Evolutionary conservation across 345 rosid species (phyloP).

Genomic region (Rhodamnia argentea): DNA sequence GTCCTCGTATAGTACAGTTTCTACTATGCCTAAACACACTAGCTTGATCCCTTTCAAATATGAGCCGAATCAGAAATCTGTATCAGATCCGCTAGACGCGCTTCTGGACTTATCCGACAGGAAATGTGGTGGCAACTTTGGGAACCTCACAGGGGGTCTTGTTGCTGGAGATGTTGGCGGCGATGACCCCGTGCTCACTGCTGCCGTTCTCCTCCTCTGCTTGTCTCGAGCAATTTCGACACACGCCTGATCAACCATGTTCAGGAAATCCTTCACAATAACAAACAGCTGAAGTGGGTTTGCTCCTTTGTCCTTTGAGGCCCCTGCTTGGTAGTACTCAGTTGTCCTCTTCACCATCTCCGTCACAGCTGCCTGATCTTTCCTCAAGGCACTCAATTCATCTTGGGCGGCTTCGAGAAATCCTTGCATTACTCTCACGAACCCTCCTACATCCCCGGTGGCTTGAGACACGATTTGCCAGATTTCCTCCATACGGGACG

Average conservation of each 20-base stretch:
- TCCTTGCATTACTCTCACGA: conserved; percentile 43
- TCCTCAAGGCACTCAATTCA: conserved; percentile 31
- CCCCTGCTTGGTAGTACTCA: conserved; percentile 74
- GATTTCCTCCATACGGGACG: conserved; percentile 34
- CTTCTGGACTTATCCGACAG: conserved; percentile 37
- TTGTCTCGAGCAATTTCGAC: conserved; percentile 49
- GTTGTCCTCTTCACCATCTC: conserved; percentile 57
- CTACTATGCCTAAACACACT: conserved; percentile 10
- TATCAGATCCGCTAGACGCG: conserved; percentile 50
- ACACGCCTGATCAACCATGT: conserved; percentile 75
- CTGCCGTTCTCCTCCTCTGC: conserved; percentile 35
- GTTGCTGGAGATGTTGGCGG: conserved; percentile 19
- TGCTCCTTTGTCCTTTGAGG: conserved; percentile 32
- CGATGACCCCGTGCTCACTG: conserved; percentile 14
- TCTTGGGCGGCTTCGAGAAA: conserved; percentile 49
- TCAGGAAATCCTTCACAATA: conserved; percentile 62
- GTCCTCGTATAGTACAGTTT: neutral
- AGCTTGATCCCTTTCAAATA: neutral
- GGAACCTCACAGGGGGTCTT: conserved; percentile 47
- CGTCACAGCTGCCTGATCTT: conserved; percentile 47
- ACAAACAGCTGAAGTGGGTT: conserved; percentile 54
- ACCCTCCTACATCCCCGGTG: conserved; percentile 20
- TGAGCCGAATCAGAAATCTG: conserved; percentile 26
- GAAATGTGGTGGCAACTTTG: conserved; percentile 69
- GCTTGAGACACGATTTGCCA: conserved; percentile 20